phyloP scores from a whole-genome alignment of 129 eudicot species.

The Pittosporum tobira region DNA sequence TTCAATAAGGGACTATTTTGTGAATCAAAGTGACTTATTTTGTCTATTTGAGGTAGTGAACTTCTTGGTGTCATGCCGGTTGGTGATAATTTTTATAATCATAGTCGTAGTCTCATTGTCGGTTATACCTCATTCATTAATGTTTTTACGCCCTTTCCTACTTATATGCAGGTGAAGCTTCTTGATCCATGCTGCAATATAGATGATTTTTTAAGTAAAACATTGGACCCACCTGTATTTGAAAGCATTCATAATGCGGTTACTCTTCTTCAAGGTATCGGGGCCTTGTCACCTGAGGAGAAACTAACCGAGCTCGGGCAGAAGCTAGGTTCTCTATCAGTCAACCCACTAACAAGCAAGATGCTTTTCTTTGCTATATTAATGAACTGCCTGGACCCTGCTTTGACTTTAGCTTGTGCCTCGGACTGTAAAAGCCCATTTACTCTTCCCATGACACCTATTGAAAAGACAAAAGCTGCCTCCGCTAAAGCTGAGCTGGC shows the following conservation, averaged over 20 bases:
- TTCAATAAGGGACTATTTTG: no score
- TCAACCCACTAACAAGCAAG: constrained; percentile 92
- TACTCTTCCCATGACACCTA: constrained; percentile 65
- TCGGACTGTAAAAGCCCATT: constrained; percentile 70
- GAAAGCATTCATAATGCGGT: constrained; percentile 80
- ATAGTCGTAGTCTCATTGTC: no score
- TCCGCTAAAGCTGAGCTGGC: constrained; percentile 68
- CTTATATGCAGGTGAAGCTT: constrained; percentile 97
- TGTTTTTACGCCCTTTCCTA: no score
- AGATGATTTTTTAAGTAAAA: constrained; percentile 65
- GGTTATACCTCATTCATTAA: no score
- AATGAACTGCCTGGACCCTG: constrained; percentile 91
- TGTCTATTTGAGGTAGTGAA: no score
- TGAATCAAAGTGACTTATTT: no score
- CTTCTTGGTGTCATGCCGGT: no score
- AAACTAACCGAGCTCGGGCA: constrained; percentile 81
- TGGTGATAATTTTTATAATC: no score
- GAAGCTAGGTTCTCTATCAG: constrained; percentile 77
- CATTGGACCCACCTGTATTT: constrained; percentile 79
- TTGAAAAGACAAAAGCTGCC: constrained; percentile 49
- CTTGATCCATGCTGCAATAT: constrained; percentile 67
- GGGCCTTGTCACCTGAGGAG: constrained; percentile 70
- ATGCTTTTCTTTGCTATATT: constrained; percentile 80
- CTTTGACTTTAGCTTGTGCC: constrained; percentile 93
- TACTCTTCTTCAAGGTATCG: constrained; percentile 73